Evolutionary conservation across 164 flowering plant genomes (phyloP).

Genomic region (Cinnamomum chago): DNA sequence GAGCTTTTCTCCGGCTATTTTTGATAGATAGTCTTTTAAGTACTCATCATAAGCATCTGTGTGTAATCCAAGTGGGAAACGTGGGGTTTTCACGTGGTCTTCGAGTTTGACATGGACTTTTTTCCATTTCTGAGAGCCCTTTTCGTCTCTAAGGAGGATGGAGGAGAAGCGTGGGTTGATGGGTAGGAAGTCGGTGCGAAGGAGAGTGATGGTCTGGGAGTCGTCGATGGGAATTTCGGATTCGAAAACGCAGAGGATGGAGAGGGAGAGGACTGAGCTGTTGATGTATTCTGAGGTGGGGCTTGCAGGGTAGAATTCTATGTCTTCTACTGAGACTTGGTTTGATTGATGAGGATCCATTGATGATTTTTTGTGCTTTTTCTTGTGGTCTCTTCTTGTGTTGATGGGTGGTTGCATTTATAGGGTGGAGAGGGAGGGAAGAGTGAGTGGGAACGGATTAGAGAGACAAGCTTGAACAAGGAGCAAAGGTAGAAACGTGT

Average conservation of each 20-base stretch:
- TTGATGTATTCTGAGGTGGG: conserved; percentile 8
- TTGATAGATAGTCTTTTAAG: conserved; percentile 36
- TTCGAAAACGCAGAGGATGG: conserved; percentile 3
- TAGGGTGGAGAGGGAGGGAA: too few species aligned
- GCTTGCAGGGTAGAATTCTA: neutral
- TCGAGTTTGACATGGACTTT: conserved; percentile 42
- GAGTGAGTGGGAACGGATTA: neutral
- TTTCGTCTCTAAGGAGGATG: conserved; percentile 23
- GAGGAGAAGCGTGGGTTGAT: conserved; percentile 10
- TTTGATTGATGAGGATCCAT: neutral
- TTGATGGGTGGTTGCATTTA: neutral
- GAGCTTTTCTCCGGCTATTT: conserved; percentile 30
- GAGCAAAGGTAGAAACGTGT: neutral
- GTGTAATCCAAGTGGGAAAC: conserved; percentile 30
- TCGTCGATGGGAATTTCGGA: conserved; percentile 7
- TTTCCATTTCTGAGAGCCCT: conserved; percentile 51
- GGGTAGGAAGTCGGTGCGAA: neutral
- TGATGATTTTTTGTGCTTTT: neutral
- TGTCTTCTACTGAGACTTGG: neutral
- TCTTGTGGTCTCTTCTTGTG: neutral
- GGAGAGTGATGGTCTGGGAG: neutral
- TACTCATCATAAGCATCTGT: conserved; percentile 28
- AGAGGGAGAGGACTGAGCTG: conserved; percentile 5
- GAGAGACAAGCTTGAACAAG: neutral
- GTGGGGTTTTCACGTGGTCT: conserved; percentile 43